Evolutionary conservation across 179 eudicot genomes (phyloP), one percentile per base, ranked within the genome.

Genomic region (Beta corolliflora): DNA sequence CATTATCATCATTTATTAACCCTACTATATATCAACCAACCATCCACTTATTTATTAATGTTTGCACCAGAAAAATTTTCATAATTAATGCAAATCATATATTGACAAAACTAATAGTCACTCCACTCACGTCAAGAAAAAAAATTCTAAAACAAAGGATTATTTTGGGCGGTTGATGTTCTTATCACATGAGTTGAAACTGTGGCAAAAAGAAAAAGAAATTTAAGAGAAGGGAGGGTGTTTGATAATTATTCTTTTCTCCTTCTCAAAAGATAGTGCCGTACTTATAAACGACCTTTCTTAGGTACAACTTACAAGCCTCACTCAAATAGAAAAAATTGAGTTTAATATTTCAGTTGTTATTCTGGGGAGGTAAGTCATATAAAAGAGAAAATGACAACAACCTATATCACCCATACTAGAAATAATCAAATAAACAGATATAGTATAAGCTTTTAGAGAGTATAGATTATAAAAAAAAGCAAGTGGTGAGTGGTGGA

Each of bases 261-360:
- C 10, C 11, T 19, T 9, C 25, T 11, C 14, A 52, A 76, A 71
- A 80, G 86, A 83, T 83, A 83, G 54, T 60, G 71, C 83, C 86
- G 86, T 80, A 83, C 86, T 83, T 80, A 75, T 79, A 70, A 76
- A 83, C 77, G 80, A 58, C 83, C 83, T 80, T 75, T 76, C 80
- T 52, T 54, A 71, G 67, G 76, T 79, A 68, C 85, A 25, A 25
- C 29, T 25, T 25, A 25, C 29, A 4, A 55, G 63, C 66, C 66
- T 46, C 58, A 25, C 67, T 71, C 67, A 61, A 60, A 71, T 21
- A 79, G 55, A 70, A 52, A 36, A 36, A 36, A 36, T 2, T 36
- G 41, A 36, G 41, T 36, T 36, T 36, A 36, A 36, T 36, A 36
- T 36, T 36, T 36, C 3, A 69, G 81, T 73, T 77, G 13, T 77